phyloP scores from a whole-genome alignment of 2,329 filamentous ascomycete genomes.

The Ceratocystis ficicola region DNA sequence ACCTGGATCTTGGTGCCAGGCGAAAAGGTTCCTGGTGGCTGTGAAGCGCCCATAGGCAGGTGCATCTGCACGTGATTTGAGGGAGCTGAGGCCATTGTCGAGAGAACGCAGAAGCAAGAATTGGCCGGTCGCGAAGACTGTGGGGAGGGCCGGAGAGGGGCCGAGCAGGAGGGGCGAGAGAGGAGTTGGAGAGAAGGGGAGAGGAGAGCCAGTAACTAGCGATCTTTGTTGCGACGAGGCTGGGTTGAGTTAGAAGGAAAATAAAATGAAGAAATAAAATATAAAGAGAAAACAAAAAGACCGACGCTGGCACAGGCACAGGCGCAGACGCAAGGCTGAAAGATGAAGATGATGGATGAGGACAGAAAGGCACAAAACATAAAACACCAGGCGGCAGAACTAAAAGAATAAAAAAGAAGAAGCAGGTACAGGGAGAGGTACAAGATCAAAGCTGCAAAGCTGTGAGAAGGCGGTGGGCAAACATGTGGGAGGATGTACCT shows the following conservation, averaged over 20 bases:
- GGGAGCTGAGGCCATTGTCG: slow-evolving; percentile 18
- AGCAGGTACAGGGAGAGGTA: background rate
- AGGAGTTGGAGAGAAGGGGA: background rate
- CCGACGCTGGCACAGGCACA: no score
- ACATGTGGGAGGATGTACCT: no score
- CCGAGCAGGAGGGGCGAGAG: background rate
- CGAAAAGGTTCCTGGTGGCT: slow-evolving; percentile 74
- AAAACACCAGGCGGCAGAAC: slow-evolving; percentile 1
- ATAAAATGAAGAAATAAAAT: background rate
- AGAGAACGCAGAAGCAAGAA: slow-evolving; percentile 1
- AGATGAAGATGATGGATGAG: background rate
- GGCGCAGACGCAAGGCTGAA: background rate
- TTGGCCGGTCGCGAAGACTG: background rate
- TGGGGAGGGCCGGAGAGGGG: background rate
- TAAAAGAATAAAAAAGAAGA: background rate
- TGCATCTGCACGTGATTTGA: slow-evolving; percentile 22
- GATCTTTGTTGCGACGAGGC: background rate
- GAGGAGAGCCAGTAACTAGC: background rate
- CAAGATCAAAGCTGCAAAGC: background rate
- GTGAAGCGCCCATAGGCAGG: slow-evolving; percentile 32
- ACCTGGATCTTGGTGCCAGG: slow-evolving; percentile 96
- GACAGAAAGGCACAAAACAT: slow-evolving; percentile 6
- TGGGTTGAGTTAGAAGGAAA: background rate
- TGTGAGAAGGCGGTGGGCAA: background rate
- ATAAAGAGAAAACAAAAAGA: background rate